Base-by-base conservation (phyloP, 2,329 filamentous ascomycete genomes). In the Talaromyces amestolkiae region DNA sequence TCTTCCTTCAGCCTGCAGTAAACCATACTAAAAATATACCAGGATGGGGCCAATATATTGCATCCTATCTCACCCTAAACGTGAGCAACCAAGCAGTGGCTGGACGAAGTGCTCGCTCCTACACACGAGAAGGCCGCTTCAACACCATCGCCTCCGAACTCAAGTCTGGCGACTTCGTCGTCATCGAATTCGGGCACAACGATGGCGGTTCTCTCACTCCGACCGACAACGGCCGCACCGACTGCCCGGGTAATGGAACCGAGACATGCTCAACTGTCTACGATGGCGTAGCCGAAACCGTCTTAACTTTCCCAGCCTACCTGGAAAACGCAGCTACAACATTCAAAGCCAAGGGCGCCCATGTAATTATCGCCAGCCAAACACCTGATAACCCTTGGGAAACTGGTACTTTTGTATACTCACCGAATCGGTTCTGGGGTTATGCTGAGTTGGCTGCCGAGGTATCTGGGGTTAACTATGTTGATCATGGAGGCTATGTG, bases 171-270 rank as follows among this genome's bases (percentile, higher is more conserved):
- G 89, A 91, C 75, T 88, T 86, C 75, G 87, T 90, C 1, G 80
- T 91, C 62, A 89, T 91, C 62, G 88, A 91, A 70, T 90, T 91
- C 70, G 89, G 89, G 0, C 89, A 91, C 79, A 91, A 91, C 70
- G 89, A 91, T 69, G 89, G 62, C 24, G 62, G 62, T 22, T 64
- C 62, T 9, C 11, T 64, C 3, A 59, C 39, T 2, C 75, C 74
- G 1, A 82, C 75, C 13, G 88, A 91, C 74, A 89, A 90, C 69
- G 85, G 85, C 0, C 83, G 87, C 15, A 85, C 83, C 1, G 87
- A 85, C 69, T 91, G 88, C 65, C 73, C 78, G 2, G 86, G 86
- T 2, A 77, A 80, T 0, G 85, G 85, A 15, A 72, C 73, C 8
- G 81, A 89, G 72, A 84, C 81, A 0, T 88, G 86, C 74, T 72